Evolutionary conservation across 2,329 filamentous ascomycete genomes (phyloP), one percentile per base, ranked within the genome.

Genomic region (Exophiala sideris): DNA sequence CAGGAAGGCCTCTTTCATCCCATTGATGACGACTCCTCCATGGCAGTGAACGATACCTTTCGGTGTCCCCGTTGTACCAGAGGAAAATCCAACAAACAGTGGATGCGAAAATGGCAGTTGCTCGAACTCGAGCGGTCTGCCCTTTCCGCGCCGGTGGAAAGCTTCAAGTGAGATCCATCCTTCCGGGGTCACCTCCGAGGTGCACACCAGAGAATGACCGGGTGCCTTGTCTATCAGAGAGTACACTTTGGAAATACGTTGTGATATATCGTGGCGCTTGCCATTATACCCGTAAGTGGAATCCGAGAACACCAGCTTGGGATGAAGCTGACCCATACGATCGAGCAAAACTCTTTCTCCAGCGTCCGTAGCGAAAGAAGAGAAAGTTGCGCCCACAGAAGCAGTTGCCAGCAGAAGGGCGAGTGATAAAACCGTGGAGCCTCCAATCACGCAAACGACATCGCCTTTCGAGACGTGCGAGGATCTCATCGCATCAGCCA

Each of bases 11-110:
- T 94, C 89, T 65, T 91, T 85, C 29, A 67, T 69, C 2, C 68
- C 53, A 34, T 66, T 70, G 18, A 72, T 55, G 8, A 71, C 49
- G n/a, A 70, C 63, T 0, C 70, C 69, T 9, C 69, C 70, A 3
- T 68, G 67, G 0, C 83, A 86, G 67, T 95, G 89, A 2, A 91
- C 88, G 57, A 95, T 92, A 53, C 88, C 89, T 65, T 95, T 95
- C 12, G 89, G 89, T 0, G 46, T 40, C 8, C 55, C 56, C 7
- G 58, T 58, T 1, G 82, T 73, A 0, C 86, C 85, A 10, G 50
- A 54, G 1, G 54, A 57, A 51, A 52, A 60, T 6, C 42, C 39
- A 21, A 60, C 79, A 33, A 91, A 72, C 69, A 89, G 86, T 0
- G 89, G 88, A 58, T 91, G 86, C 34, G 84, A 77, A 67, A 91